Evolutionary conservation across 2,329 filamentous ascomycete genomes (phyloP).

Genomic region (Paecilomyces niveus): DNA sequence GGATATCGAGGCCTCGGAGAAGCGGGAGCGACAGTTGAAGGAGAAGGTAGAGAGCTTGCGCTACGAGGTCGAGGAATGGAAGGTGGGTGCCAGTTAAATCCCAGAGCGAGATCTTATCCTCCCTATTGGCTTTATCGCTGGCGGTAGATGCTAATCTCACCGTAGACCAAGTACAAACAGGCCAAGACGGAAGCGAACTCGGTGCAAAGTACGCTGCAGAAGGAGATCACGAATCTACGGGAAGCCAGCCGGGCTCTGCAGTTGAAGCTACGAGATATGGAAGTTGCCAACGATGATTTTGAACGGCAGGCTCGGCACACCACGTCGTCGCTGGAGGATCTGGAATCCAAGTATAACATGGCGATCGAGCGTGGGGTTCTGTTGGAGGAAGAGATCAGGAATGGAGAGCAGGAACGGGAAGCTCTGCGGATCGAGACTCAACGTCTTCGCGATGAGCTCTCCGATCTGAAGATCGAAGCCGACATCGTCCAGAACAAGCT

Average conservation of each 20-base stretch:
- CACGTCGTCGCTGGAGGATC: constrained; percentile 87
- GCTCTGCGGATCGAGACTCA: constrained; percentile 82
- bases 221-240: constrained; percentile 87
- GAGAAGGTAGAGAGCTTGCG: constrained; percentile 77
- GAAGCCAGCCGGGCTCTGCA: constrained; percentile 76
- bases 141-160: background rate
- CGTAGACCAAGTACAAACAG: constrained; percentile 88
- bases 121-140: background rate
- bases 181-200: constrained; percentile 80
- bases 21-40: constrained; percentile 76
- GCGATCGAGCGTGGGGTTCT: constrained; percentile 87
- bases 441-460: constrained; percentile 79
- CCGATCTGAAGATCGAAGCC: constrained; percentile 87
- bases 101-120: background rate
- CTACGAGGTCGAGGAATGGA: constrained; percentile 97
- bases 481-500: constrained; percentile 94
- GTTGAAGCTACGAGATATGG: constrained; percentile 81
- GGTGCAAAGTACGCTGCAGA: constrained; percentile 81
- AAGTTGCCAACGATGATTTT: constrained; percentile 97
- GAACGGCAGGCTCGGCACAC: constrained; percentile 94
- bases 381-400: constrained; percentile 90
- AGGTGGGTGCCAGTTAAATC: constrained; percentile 53
- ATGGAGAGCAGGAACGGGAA: constrained; percentile 88
- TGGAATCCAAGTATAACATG: constrained; percentile 95
- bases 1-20: constrained; percentile 92